Evolutionary conservation across 1,139 yeast species (phyloP).

Genomic region (Protomyces lactucae-debilis): DNA sequence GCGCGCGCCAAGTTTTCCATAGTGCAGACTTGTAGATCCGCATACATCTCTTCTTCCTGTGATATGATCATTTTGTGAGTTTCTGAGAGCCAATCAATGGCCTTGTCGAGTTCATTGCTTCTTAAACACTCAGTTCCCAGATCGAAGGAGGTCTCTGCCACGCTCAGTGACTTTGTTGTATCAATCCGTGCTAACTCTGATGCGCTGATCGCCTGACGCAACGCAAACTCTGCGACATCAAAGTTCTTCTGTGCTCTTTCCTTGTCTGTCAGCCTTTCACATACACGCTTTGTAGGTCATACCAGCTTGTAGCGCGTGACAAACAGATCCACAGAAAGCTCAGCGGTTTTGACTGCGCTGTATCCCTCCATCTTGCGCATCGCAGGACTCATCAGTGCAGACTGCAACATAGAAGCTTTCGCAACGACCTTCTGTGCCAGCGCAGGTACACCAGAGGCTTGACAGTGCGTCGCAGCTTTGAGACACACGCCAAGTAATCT

Average conservation of each 20-base stretch:
- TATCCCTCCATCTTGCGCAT: neutral
- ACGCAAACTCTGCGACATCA: slow-evolving; percentile 10
- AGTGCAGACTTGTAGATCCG: slow-evolving; percentile 4
- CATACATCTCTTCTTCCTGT: neutral
- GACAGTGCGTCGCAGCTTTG: slow-evolving; percentile 10
- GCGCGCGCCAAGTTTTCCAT: slow-evolving; percentile 14
- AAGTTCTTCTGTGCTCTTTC: slow-evolving; percentile 3
- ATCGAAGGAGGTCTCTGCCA: slow-evolving; percentile 2
- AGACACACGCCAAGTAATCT: slow-evolving; percentile 2
- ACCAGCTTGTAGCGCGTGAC: slow-evolving; percentile 8
- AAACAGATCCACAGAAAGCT: slow-evolving; percentile 1
- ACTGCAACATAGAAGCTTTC: slow-evolving; percentile 1
- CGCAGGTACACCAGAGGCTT: neutral
- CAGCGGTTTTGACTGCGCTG: neutral
- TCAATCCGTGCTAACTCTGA: neutral
- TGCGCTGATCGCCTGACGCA: neutral
- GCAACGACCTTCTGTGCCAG: slow-evolving; percentile 8
- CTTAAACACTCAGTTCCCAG: neutral
- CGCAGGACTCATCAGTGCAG: neutral
- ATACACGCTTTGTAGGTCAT: neutral
- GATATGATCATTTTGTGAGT: neutral
- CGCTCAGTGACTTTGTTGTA: neutral
- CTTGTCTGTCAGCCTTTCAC: neutral
- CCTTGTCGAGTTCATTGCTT: neutral
- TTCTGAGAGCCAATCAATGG: slow-evolving; percentile 3